Evolutionary conservation across 768 basidiomycete species (phyloP), one percentile per base, ranked within the genome.

Genomic region (Ramaria sp.): DNA sequence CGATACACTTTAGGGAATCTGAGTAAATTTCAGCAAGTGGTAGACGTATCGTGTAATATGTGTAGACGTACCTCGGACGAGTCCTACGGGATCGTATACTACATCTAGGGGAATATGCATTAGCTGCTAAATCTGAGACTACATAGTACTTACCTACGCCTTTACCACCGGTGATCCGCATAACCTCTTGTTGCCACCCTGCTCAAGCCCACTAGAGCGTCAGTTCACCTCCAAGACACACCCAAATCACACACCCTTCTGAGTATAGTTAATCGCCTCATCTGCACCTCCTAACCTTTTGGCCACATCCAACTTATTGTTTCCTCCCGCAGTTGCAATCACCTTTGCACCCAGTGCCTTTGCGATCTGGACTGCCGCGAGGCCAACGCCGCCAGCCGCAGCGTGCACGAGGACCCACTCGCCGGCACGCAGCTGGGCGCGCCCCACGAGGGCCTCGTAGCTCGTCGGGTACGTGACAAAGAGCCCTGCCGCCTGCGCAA

Each of bases 321-420:
- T 72, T 15, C 88, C 87, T 25, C 89, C 81, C 20, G 89, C 91
- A 0, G 93, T 94, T 0, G 92, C 96, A 60, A 99, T 97, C 20
- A 99, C 96, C 61, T 80, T 90, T 37, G 89, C 94, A 24, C 93
- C 95, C 45, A 96, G 74, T 7, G 78, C 93, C 78, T 96, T 96
- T 20, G 91, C 94, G 52, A 97, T 76, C 64, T 97, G 95, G 16
- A 93, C 82, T 6, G 95, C 94, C 5, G 84, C 82, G 49, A 95
- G 82, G 0, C 94, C 94, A 4, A 98, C 93, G 12, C 93, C 95
- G 3, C 95, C 95, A 1, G 94, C 95, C n/a, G 89, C 88, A 6
- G 93, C 95, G 48, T 91, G 90, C 3, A 98, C 83, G 2, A 99
- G 79, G 3, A 96, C 79, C 79, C 85, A 92, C 70, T 97, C 95